Evolutionary conservation across 208 protist genomes (phyloP).

Genomic region (Trypanosoma caninum): DNA sequence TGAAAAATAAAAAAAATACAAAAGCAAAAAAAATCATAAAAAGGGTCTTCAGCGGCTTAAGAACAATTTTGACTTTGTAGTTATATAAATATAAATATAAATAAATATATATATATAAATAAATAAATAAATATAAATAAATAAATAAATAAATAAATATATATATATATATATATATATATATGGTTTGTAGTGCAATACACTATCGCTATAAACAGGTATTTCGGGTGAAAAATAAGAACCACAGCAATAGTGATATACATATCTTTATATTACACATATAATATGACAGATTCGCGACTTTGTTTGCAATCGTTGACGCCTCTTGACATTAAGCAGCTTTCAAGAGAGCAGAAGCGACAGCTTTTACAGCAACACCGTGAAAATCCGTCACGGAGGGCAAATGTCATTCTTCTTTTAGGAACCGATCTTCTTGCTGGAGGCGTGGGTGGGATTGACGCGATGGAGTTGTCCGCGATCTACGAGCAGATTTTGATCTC

Average conservation of each 20-base stretch:
- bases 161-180: too few species aligned
- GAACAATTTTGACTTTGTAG: too few species aligned
- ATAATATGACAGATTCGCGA: slow-evolving; percentile 20
- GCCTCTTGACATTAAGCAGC: slow-evolving; percentile 71
- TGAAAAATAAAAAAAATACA: too few species aligned
- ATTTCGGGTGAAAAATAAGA: too few species aligned
- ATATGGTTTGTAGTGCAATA: too few species aligned
- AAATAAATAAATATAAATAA: not conserved
- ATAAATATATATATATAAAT: slow-evolving; percentile 22
- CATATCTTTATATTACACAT: too few species aligned
- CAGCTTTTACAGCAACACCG: slow-evolving; percentile 54
- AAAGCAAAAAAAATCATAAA: too few species aligned
- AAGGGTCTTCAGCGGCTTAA: too few species aligned
- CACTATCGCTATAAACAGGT: too few species aligned
- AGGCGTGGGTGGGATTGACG: slow-evolving; percentile 42
- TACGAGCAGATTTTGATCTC: slow-evolving; percentile 82
- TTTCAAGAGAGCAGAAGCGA: slow-evolving; percentile 62
- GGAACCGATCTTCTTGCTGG: slow-evolving; percentile 72
- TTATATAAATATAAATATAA: slow-evolving; percentile 5
- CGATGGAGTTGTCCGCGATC: slow-evolving; percentile 53
- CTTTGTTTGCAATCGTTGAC: slow-evolving; percentile 44
- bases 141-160: slow-evolving; percentile 4
- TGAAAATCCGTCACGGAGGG: slow-evolving; percentile 39
- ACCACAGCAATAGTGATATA: too few species aligned
- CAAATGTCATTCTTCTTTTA: slow-evolving; percentile 68